Evolutionary conservation across 495 filamentous ascomycete genomes (phyloP), one percentile per base, ranked within the genome.

Genomic region (Podospora pseudoanserina): DNA sequence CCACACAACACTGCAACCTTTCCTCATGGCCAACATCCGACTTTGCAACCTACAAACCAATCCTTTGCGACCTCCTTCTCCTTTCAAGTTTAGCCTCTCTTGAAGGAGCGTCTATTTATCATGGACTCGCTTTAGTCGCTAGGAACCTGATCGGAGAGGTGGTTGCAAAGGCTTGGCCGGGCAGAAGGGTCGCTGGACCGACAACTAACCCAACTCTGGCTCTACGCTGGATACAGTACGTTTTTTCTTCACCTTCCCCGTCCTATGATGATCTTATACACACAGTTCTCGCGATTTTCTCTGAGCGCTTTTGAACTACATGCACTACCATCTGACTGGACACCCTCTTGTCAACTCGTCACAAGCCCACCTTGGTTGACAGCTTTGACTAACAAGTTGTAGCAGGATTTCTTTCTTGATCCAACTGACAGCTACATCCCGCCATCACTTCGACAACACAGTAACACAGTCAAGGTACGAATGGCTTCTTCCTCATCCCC

Each of bases 241-340:
- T 70, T 49, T 1, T 39, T 27, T 11, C 26, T 20, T 64, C 58
- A 54, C 4, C 63, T 20, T 28, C 56, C 60, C 55, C 60, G 60
- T 62, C 53, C 18, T 70, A 87, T 88, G 89, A 91, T 81, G 90
- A 91, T 66, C 58, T 66, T 59, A 60, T 67, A 56, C 73, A 78
- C 80, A 83, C 80, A 39, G 81, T 82, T 83, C 79, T 65, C 77
- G 93, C 86, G 90, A 97, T 86, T 79, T 82, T 86, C 88, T 94
- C 55, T 78, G 94, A 94, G 90, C 93, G 91, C 83, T 83, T 32
- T 82, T 90, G 91, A 95, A 90, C 89, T 81, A 96, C 94, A 98
- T 98, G 94, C 94, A 98, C 89, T 90, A 98, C 94, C 94, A 97
- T 97, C 94, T 98, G 94, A 98, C 75, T 71, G 67, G 77, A 58